Evolutionary conservation across 2,329 filamentous ascomycete species (phyloP).

Genomic region (Verticillium isaacii): DNA sequence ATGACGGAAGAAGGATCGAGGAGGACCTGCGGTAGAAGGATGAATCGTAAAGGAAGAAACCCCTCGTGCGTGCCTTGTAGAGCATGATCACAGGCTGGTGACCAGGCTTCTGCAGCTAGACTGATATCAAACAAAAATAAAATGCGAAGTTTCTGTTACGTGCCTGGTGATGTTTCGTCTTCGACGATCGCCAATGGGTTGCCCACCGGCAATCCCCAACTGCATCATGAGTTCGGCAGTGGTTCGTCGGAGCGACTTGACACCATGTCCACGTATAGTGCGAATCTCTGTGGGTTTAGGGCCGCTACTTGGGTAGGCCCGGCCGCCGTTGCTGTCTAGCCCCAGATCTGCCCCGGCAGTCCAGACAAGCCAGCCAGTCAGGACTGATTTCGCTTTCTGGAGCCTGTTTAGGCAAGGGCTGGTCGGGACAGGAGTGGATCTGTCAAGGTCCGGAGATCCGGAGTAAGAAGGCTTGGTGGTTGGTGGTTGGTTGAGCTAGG

Average conservation of each 20-base stretch:
- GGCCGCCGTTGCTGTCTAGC: conserved; percentile 6
- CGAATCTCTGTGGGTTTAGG: neutral
- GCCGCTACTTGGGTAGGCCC: neutral
- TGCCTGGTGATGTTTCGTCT: neutral
- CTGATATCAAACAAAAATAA: too few relatives aligned
- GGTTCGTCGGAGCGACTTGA: neutral
- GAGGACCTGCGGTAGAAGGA: neutral
- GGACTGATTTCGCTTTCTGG: conserved; percentile 12
- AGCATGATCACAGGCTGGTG: neutral
- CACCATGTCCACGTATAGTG: neutral
- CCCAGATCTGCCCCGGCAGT: conserved; percentile 4
- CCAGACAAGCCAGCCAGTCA: conserved; percentile 9
- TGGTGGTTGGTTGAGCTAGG: neutral
- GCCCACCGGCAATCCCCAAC: neutral
- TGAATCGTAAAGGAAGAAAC: neutral
- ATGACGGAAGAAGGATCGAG: neutral
- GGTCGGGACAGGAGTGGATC: neutral
- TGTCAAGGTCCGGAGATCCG: neutral
- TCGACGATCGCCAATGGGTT: neutral
- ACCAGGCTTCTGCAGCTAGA: too few relatives aligned
- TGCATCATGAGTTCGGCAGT: neutral
- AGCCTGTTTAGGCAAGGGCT: conserved; percentile 11
- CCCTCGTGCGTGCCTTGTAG: neutral
- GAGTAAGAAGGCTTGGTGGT: neutral
- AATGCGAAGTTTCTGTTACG: too few relatives aligned